Conservation (phyloP, 1,139 yeast species). For the Geotrichum histeridarum region DNA sequence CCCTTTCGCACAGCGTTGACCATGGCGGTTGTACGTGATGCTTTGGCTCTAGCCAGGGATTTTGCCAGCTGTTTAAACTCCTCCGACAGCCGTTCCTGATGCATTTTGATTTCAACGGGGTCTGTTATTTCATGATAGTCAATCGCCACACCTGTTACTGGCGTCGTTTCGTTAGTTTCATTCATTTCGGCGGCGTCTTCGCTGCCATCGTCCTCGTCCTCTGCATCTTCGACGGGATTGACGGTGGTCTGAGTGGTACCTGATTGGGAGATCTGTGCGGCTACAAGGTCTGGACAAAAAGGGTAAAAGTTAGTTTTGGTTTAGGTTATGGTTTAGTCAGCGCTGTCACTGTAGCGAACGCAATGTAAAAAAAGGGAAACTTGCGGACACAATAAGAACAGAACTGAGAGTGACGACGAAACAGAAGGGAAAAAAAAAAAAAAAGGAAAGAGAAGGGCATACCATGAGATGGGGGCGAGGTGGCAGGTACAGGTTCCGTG, state of each 20-base stretch:
- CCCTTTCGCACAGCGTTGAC: constrained; percentile 29
- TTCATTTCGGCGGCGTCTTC: not conserved
- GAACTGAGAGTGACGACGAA: not conserved
- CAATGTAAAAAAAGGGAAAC: constrained; percentile 4
- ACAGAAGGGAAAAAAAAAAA: not conserved
- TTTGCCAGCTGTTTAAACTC: constrained; percentile 32
- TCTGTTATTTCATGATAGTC: constrained; percentile 4
- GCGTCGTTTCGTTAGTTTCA: not conserved
- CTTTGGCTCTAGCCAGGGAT: constrained; percentile 30
- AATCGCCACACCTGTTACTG: not conserved
- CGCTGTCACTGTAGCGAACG: constrained; percentile 10
- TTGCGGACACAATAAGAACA: not conserved
- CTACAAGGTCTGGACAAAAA: not conserved
- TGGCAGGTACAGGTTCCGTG: not conserved
- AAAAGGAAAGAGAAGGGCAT: not conserved
- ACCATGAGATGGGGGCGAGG: not conserved
- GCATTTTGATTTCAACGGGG: constrained; percentile 17
- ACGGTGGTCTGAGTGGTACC: not conserved
- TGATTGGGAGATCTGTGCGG: constrained; percentile 5
- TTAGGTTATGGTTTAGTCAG: constrained; percentile 5
- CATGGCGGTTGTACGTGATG: constrained; percentile 31
- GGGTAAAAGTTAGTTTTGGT: constrained; percentile 9
- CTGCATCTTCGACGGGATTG: not conserved
- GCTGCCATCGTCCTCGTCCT: not conserved
- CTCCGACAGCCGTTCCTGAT: constrained; percentile 32